phyloP scores from a whole-genome alignment of 2,329 filamentous ascomycete genomes.

The Ceratocystis lukuohia region DNA sequence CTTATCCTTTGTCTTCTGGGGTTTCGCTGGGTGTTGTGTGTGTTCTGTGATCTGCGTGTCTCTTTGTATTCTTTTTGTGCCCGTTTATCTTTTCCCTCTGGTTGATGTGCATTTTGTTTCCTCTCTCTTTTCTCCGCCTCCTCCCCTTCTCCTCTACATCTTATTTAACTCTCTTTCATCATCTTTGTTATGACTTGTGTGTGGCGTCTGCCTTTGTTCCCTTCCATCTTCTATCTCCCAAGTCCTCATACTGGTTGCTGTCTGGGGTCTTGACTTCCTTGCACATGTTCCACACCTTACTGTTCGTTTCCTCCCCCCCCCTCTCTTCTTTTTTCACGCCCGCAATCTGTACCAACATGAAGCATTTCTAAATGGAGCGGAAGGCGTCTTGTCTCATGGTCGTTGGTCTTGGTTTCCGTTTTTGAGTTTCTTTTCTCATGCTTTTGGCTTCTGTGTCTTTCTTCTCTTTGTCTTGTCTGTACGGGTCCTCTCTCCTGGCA shows the following conservation, averaged over 20 bases:
- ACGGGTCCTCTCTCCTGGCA: neutral
- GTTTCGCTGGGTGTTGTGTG: slow-evolving; percentile 1
- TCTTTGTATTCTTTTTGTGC: slow-evolving; percentile 4
- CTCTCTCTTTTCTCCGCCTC: slow-evolving; percentile 7
- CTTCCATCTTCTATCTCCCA: neutral
- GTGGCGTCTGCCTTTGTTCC: neutral
- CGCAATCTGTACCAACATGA: slow-evolving; percentile 2
- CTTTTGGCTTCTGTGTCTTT: neutral
- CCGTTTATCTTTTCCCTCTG: slow-evolving; percentile 8
- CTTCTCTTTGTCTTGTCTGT: neutral
- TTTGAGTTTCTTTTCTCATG: neutral
- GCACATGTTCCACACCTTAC: neutral
- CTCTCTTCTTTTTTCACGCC: neutral
- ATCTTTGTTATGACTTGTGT: slow-evolving; percentile 7
- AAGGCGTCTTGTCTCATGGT: slow-evolving; percentile 3
- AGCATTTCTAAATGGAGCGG: slow-evolving; percentile 1
- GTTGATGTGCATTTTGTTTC: slow-evolving; percentile 2
- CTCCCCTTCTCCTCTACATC: neutral
- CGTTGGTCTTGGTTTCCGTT: neutral
- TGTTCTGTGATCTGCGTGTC: neutral
- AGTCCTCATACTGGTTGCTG: neutral
- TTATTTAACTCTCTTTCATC: neutral
- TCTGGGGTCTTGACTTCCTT: neutral
- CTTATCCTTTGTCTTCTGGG: neutral
- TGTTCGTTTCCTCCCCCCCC: neutral